These are phyloP conservation scores for Cercospora janseana DNA, from an alignment of 2,329 filamentous ascomycete species.

Conservation along the genomic window DNA sequence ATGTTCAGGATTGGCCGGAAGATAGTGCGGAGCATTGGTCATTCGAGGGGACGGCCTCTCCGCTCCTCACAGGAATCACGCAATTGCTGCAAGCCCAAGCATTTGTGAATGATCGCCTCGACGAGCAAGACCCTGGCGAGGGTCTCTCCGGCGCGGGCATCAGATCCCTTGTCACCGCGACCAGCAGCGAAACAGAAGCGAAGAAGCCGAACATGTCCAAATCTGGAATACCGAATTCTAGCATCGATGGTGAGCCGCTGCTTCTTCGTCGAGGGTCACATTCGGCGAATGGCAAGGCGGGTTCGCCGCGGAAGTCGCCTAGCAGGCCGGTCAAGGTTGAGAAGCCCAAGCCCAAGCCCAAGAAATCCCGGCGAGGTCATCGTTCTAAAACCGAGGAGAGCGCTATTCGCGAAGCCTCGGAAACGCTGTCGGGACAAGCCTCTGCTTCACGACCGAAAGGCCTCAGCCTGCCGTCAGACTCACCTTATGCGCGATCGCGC, in stretches of 20 bases:
- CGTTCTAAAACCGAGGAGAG: neutral
- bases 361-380: neutral
- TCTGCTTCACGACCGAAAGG: no score
- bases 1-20: slow-evolving; percentile 65
- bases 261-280: slow-evolving; percentile 21
- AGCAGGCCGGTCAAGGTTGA: neutral
- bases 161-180: slow-evolving; percentile 26
- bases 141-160: slow-evolving; percentile 37
- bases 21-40: slow-evolving; percentile 65
- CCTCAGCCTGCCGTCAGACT: slow-evolving; percentile 37
- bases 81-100: slow-evolving; percentile 57
- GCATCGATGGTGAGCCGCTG: slow-evolving; percentile 39
- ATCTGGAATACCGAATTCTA: slow-evolving; percentile 40
- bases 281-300: neutral
- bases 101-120: slow-evolving; percentile 47
- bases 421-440: no score
- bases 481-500: slow-evolving; percentile 58
- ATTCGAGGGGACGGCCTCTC: slow-evolving; percentile 48
- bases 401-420: neutral
- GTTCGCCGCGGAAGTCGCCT: neutral
- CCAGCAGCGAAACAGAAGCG: neutral
- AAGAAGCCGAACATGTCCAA: slow-evolving; percentile 7
- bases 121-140: slow-evolving; percentile 32
- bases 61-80: slow-evolving; percentile 57
- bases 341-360: neutral